Evolutionary conservation across 208 protist species (phyloP).

Genomic region (Trypanosoma theileri): DNA sequence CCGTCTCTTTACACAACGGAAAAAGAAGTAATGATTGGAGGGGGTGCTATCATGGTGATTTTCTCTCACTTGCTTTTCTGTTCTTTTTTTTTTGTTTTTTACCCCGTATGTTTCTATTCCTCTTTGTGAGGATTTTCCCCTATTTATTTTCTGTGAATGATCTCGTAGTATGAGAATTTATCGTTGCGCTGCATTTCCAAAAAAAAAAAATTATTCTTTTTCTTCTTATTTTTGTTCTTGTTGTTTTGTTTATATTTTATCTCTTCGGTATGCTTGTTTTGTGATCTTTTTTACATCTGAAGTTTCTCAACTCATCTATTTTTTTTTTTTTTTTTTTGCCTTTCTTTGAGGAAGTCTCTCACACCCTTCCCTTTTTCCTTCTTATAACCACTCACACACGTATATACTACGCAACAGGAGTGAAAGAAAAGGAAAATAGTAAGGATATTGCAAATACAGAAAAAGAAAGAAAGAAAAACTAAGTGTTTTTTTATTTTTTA

Average conservation of each 20-base stretch:
- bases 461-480: not conserved
- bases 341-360: not conserved
- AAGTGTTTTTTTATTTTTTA: not conserved
- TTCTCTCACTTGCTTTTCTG: conserved; percentile 11
- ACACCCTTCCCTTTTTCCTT: not conserved
- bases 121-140: conserved; percentile 29
- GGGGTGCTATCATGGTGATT: no score
- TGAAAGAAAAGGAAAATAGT: not conserved
- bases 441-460: not conserved
- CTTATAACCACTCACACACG: not conserved
- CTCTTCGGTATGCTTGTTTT: no score
- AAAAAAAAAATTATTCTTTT: no score
- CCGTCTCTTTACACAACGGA: conserved; percentile 4
- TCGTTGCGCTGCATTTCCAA: no score
- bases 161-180: no score
- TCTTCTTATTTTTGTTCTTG: no score
- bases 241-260: no score
- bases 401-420: conserved; percentile 3
- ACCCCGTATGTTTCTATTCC: not conserved
- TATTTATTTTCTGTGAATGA: not conserved
- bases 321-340: conserved; percentile 5
- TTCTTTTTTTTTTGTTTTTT: conserved; percentile 16
- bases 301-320: no score
- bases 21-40: conserved; percentile 17
- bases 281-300: no score